These are phyloP conservation scores for Gnomoniopsis smithogilvyi DNA, from an alignment of 2,329 filamentous ascomycete genomes.

Conservation along the genomic window DNA sequence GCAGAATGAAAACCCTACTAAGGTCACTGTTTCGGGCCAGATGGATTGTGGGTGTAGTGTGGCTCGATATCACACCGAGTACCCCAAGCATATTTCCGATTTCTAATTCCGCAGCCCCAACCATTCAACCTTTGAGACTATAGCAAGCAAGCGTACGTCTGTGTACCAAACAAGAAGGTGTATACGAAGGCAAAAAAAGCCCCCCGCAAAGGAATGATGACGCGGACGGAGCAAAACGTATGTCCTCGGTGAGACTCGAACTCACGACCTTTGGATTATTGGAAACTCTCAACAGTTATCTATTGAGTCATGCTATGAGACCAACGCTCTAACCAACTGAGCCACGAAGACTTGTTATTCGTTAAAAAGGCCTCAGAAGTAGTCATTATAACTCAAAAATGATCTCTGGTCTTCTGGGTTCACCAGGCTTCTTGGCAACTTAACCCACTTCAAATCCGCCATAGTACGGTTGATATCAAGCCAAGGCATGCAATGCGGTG, in stretches of 20 bases:
- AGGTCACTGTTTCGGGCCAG: too few species aligned
- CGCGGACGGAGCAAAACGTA: not conserved
- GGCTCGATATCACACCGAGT: too few species aligned
- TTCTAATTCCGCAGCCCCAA: too few species aligned
- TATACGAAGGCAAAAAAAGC: not conserved
- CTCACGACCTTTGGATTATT: slow-evolving; percentile 41
- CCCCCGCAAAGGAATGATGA: not conserved
- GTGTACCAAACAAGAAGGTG: not conserved
- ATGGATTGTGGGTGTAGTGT: too few species aligned
- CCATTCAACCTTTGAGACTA: too few species aligned
- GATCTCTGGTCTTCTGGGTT: not conserved
- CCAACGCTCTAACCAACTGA: slow-evolving; percentile 38
- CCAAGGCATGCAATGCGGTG: too few species aligned
- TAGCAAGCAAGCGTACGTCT: not conserved
- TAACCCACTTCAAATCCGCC: too few species aligned
- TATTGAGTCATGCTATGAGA: slow-evolving; percentile 27
- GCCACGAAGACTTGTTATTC: slow-evolving; percentile 27
- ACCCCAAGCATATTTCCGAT: too few species aligned
- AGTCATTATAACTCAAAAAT: not conserved
- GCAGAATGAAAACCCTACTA: too few species aligned
- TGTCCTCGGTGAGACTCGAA: slow-evolving; percentile 42
- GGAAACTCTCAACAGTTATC: slow-evolving; percentile 8
- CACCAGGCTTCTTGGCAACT: too few species aligned
- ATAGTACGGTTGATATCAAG: too few species aligned
- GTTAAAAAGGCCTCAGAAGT: not conserved